phyloP scores from a whole-genome alignment of 2,329 filamentous ascomycete species.

The Calonectria pteridis region DNA sequence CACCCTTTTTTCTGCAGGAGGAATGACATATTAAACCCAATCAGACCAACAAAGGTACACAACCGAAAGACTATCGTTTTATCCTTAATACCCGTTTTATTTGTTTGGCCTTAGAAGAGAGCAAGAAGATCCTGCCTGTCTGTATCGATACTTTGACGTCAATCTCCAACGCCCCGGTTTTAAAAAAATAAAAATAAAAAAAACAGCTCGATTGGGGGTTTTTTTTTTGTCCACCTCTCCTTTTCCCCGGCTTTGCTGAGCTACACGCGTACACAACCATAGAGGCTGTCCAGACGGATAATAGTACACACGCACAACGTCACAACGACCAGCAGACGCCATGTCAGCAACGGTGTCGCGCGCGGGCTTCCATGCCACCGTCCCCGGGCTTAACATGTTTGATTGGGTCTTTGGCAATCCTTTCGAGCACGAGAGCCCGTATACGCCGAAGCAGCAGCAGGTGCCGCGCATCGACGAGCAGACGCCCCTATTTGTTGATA shows the following conservation, averaged over 20 bases:
- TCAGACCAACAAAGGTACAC: background rate
- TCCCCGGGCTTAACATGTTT: slow-evolving; percentile 48
- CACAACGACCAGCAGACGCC: background rate
- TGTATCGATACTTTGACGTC: background rate
- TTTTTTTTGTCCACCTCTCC: slow-evolving; percentile 10
- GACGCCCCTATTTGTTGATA: slow-evolving; percentile 55
- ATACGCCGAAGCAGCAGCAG: slow-evolving; percentile 44
- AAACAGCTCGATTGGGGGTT: background rate
- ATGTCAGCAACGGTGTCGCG: slow-evolving; percentile 37
- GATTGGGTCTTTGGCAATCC: slow-evolving; percentile 54
- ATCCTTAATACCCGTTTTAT: background rate
- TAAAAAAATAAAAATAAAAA: background rate
- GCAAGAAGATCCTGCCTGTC: background rate
- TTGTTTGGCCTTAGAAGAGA: background rate
- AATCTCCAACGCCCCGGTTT: background rate
- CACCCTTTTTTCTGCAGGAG: background rate
- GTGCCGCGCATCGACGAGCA: slow-evolving; percentile 49
- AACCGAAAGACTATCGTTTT: background rate
- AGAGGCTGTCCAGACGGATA: no score
- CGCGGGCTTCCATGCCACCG: slow-evolving; percentile 32
- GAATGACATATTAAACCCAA: background rate
- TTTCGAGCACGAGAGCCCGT: slow-evolving; percentile 48
- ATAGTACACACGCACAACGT: slow-evolving; percentile 10
- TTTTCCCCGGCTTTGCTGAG: background rate
- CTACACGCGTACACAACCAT: background rate